Percentiles rank a stretch among this genome's conserved stretches.
phyloP scores from a whole-genome alignment of 768 basidiomycete species.

The Candolleomyces eurysporus region DNA sequence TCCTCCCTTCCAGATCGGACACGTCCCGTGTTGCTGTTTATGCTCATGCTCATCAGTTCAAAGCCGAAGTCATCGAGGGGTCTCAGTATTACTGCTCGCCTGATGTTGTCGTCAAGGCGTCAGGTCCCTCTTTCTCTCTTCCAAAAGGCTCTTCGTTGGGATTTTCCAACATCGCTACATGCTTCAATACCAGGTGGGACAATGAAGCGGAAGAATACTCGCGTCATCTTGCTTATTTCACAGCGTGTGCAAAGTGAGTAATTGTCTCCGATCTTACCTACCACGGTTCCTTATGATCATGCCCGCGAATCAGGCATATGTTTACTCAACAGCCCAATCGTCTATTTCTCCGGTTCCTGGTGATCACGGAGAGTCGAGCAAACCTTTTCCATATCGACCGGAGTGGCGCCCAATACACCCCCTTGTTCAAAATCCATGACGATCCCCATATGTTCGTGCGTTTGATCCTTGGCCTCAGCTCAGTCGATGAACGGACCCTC shows the following conservation, averaged over 20 bases:
- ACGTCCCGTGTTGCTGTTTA: not conserved
- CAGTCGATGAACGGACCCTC: not conserved
- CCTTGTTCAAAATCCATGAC: not conserved
- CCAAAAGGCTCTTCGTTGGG: not conserved
- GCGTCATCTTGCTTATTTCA: not conserved
- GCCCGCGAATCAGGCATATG: not conserved
- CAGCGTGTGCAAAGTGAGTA: not conserved
- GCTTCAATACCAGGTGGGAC: not conserved
- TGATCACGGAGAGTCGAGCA: not conserved
- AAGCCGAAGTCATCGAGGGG: too few relatives aligned
- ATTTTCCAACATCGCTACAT: not conserved
- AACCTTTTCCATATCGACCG: not conserved
- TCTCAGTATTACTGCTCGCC: not conserved
- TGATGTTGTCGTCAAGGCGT: not conserved
- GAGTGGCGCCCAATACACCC: not conserved
- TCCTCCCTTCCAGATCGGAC: too few relatives aligned
- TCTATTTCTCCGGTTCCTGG: not conserved
- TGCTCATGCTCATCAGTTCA: too few relatives aligned
- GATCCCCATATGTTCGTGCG: not conserved
- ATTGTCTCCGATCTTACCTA: too few relatives aligned
- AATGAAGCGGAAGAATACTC: not conserved
- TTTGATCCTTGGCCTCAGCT: not conserved
- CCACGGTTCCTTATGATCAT: not conserved
- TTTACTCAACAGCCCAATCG: slow-evolving; percentile 3
- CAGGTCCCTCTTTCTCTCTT: not conserved